These are phyloP conservation scores for Cocos nucifera DNA, from an alignment of 176 grass and related monocot species.

Conservation along the genomic window DNA sequence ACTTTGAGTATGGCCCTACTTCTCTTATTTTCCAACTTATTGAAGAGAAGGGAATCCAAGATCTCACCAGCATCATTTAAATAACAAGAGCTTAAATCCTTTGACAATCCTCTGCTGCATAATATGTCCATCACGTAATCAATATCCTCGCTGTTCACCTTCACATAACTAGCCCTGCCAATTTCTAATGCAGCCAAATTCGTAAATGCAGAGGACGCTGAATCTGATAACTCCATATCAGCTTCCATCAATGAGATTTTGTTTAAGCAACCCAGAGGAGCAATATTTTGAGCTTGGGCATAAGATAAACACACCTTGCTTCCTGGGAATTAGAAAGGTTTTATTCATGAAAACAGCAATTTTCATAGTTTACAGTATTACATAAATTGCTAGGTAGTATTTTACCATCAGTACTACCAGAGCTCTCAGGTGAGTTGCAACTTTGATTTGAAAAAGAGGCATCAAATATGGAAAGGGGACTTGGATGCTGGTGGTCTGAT, in stretches of 20 bases:
- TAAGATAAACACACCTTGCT: conserved; percentile 29
- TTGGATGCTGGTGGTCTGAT: conserved; percentile 35
- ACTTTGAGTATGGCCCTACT: conserved; percentile 23
- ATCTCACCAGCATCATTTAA: conserved; percentile 12
- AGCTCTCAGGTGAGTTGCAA: conserved; percentile 44
- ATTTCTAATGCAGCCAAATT: conserved; percentile 33
- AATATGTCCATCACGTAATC: conserved; percentile 54
- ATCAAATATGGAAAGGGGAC: conserved; percentile 62
- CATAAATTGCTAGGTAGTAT: not conserved
- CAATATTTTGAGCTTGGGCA: conserved; percentile 37
- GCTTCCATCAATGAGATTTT: conserved; percentile 26
- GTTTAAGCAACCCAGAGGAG: conserved; percentile 22
- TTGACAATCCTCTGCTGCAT: conserved; percentile 21
- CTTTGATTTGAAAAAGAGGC: conserved; percentile 42
- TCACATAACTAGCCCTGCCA: conserved; percentile 11
- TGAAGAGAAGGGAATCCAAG: conserved; percentile 42
- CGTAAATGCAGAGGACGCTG: conserved; percentile 32
- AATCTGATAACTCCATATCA: conserved; percentile 39
- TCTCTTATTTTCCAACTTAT: conserved; percentile 32
- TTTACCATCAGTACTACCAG: conserved; percentile 45
- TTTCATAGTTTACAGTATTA: not conserved
- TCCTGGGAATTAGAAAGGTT: conserved; percentile 23
- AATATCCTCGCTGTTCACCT: conserved; percentile 27
- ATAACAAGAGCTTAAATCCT: conserved; percentile 25
- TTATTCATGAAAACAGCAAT: not conserved